A percentile compares a stretch with the other conserved stretches of the same genome.
Evolutionary conservation across 192 early-diverging fungal species (phyloP).

Genomic region (Entomortierella chlamydospora): DNA sequence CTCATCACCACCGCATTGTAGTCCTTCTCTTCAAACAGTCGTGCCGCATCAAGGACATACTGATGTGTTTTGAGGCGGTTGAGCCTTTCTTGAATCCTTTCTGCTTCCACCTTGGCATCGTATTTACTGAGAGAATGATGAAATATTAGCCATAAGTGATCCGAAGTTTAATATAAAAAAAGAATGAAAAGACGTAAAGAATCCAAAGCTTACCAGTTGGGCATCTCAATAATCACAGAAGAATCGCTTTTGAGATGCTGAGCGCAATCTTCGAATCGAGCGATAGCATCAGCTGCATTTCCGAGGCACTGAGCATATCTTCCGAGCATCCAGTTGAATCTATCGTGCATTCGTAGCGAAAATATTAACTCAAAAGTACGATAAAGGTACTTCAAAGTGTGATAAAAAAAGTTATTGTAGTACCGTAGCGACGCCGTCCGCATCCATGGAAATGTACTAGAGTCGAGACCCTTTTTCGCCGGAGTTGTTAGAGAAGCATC

Average conservation of each 20-base stretch:
- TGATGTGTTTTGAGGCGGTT: slow-evolving; percentile 43
- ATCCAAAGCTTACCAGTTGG: slow-evolving; percentile 22
- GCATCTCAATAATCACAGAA: slow-evolving; percentile 1
- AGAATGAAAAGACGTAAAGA: not conserved
- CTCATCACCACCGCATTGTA: slow-evolving; percentile 45
- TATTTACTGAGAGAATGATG: slow-evolving; percentile 55
- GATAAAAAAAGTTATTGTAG: not conserved
- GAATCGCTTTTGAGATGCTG: not conserved
- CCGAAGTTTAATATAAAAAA: too few relatives aligned
- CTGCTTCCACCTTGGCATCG: slow-evolving; percentile 35
- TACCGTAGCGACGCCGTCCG: slow-evolving; percentile 12
- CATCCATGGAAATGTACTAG: slow-evolving; percentile 6
- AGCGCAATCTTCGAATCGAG: slow-evolving; percentile 34
- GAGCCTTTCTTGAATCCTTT: slow-evolving; percentile 30
- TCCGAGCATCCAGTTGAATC: slow-evolving; percentile 33
- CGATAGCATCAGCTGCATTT: slow-evolving; percentile 29
- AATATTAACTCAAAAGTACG: too few relatives aligned
- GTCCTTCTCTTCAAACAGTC: slow-evolving; percentile 47
- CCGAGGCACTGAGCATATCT: slow-evolving; percentile 43
- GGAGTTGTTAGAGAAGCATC: not conserved
- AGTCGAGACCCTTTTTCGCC: not conserved
- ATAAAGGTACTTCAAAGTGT: too few relatives aligned
- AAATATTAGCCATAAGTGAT: not conserved
- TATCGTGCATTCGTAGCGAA: not conserved
- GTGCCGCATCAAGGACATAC: slow-evolving; percentile 49